Evolutionary conservation across 208 protist genomes (phyloP), one percentile per base, ranked within the genome.

Genomic region (Acanthamoeba culbertsoni): DNA sequence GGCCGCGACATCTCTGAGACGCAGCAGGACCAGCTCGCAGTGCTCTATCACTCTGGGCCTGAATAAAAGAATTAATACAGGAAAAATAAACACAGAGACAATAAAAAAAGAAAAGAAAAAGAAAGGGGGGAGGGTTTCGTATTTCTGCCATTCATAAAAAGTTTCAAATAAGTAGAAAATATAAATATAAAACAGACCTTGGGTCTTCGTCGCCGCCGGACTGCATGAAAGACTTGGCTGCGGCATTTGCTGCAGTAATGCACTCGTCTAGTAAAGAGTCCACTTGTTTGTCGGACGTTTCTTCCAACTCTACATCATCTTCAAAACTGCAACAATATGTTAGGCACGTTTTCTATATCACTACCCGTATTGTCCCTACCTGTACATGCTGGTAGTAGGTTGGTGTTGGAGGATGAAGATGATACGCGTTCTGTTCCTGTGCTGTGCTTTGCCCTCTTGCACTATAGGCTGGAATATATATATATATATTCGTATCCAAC

Each of bases 351-450:
- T 35, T 10, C 31, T 12, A 4, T 71, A n/a, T 59, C 16, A n/a
- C 23, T 71, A n/a, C 51, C 18, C 23, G 51, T 55, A 23, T 23
- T 12, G 51, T 55, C 12, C 12, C 28, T 10, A 86, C 75, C 48
- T 86, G 75, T 59, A 86, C 26, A 59, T 6, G 31, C 48, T 28
- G 42, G 75, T 35, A 23, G 7, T 4, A 31, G 75, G 75, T 31
- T 86, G 75, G 45, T 51, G 42, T 45, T 86, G 75, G 43, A 86
- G 75, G 75, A 86, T n/a, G 28, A 51, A 18, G 5, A 86, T 51
- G 16, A 86, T 16, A 12, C 75, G 75, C 0, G 75, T 86, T 8
- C 75, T 12, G 75, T 86, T 86, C 42, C n/a, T 51, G 45, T 23
- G 10, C 45, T 51, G 48, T 42, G 65, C 10, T 35, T 75, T 75